Evolutionary conservation across 345 rosid species (phyloP), one percentile per base, ranked within the genome.

Genomic region (Sonneratia caseolaris): DNA sequence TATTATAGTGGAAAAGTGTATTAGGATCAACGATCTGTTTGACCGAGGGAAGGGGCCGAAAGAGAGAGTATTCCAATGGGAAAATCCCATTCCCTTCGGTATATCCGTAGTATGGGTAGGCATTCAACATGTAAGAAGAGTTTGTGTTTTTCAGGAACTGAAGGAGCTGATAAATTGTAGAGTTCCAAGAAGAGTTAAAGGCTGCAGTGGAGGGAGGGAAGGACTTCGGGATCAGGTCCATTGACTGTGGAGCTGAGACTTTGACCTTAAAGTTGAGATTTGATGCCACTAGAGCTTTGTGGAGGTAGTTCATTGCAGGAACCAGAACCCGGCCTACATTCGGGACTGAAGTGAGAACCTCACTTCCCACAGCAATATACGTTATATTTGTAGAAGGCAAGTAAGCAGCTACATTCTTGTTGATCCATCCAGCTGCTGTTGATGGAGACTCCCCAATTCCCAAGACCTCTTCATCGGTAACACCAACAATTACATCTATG

Each of bases 21-120:
- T 92, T 96, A 2, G 99, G 98, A 72, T 96, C 99, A 79, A 96
- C 98, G 45, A 92, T 92, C 86, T 96, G 99, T 75, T 96, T 96
- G 68, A 88, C 98, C 0, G 95, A 51, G 24, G 95, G 75, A 40
- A 96, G 92, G 48, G 84, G 78, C 36, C 80, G 86, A 76, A 92
- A 92, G 65, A 96, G 84, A 16, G 98, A 94, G 64, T 89, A 96
- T 68, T 96, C 99, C 0, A 96, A 73, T 35, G 99, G 99, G 72
- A 89, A 96, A 49, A 96, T 91, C 59, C 98, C 98, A 18, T 89
- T 82, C 32, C 89, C 98, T 5, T 83, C 81, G 2, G 93, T 86
- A 85, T 91, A 96, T 64, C 97, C 96, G 70, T 88, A 86, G 79
- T 92, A 96, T 48, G 98, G 98, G 81, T 96, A 92, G 0, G 99